phyloP scores from a whole-genome alignment of 2,329 filamentous ascomycete species.

The Thelonectria blattea region DNA sequence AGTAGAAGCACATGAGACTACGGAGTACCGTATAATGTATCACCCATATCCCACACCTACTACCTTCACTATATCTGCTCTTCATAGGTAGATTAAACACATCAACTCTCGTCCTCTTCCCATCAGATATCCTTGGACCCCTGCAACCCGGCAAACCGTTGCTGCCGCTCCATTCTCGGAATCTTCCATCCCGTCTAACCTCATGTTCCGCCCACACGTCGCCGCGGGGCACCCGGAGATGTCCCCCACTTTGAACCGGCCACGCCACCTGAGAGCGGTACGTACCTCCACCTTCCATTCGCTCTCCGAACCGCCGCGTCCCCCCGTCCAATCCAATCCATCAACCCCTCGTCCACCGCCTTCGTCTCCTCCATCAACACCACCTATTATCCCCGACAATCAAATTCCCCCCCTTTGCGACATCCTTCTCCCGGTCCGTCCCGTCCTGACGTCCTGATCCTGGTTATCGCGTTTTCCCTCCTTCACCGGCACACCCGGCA shows the following conservation, averaged over 20 bases:
- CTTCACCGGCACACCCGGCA: background rate
- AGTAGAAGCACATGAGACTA: no score
- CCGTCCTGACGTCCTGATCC: background rate
- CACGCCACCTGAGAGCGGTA: background rate
- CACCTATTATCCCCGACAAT: background rate
- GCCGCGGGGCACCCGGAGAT: background rate
- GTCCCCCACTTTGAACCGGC: background rate
- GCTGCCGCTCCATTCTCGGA: background rate
- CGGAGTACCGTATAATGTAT: no score
- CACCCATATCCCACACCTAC: no score
- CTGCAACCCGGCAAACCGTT: background rate
- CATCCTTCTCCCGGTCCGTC: background rate
- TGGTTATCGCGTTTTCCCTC: background rate
- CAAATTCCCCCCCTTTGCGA: background rate
- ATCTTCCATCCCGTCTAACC: background rate
- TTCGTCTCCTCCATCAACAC: background rate
- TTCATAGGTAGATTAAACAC: no score
- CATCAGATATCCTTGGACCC: no score
- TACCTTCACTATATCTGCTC: no score
- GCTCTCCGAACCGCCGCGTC: background rate
- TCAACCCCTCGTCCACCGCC: background rate
- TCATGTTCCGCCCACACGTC: background rate
- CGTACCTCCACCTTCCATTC: background rate
- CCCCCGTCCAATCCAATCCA: background rate
- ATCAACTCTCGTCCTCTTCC: no score